Evolutionary conservation across 768 basidiomycete genomes (phyloP).

Genomic region (Lentinula detonsa): DNA sequence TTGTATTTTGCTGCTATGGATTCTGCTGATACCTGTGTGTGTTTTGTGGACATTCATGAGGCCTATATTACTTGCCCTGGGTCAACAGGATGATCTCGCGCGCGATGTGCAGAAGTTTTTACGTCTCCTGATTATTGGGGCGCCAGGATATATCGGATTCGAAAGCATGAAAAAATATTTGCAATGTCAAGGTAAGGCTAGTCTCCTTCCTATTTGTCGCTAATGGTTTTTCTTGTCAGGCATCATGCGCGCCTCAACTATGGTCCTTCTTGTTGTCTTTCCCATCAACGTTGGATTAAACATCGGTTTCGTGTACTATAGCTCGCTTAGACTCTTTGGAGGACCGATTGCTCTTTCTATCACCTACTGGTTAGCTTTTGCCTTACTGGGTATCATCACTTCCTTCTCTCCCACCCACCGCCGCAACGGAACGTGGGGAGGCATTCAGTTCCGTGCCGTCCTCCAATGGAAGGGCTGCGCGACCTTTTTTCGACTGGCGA

Average conservation of each 20-base stretch:
- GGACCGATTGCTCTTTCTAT: slow-evolving; percentile 62
- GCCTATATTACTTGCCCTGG: slow-evolving; percentile 55
- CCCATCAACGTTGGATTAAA: slow-evolving; percentile 64
- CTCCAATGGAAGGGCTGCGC: slow-evolving; percentile 45
- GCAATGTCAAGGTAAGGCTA: slow-evolving; percentile 60
- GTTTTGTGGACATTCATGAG: slow-evolving; percentile 60
- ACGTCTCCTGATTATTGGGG: slow-evolving; percentile 56
- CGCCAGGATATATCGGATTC: slow-evolving; percentile 70
- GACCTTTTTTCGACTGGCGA: slow-evolving; percentile 56
- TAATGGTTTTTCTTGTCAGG: slow-evolving; percentile 29
- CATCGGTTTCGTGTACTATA: slow-evolving; percentile 57
- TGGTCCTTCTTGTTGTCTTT: slow-evolving; percentile 53
- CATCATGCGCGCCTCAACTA: slow-evolving; percentile 68
- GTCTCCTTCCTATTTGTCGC: not conserved
- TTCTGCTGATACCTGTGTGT: slow-evolving; percentile 57
- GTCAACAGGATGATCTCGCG: slow-evolving; percentile 53
- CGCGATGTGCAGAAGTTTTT: slow-evolving; percentile 59
- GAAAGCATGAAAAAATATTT: slow-evolving; percentile 77
- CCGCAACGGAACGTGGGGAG: slow-evolving; percentile 60
- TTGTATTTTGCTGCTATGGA: slow-evolving; percentile 58
- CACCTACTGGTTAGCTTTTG: slow-evolving; percentile 66
- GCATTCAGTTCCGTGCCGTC: slow-evolving; percentile 38
- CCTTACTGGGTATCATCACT: slow-evolving; percentile 44
- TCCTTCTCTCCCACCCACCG: slow-evolving; percentile 45
- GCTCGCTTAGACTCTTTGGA: slow-evolving; percentile 56